Base-by-base conservation (phyloP, 331 rosid genomes). In the Acacia concinna region DNA sequence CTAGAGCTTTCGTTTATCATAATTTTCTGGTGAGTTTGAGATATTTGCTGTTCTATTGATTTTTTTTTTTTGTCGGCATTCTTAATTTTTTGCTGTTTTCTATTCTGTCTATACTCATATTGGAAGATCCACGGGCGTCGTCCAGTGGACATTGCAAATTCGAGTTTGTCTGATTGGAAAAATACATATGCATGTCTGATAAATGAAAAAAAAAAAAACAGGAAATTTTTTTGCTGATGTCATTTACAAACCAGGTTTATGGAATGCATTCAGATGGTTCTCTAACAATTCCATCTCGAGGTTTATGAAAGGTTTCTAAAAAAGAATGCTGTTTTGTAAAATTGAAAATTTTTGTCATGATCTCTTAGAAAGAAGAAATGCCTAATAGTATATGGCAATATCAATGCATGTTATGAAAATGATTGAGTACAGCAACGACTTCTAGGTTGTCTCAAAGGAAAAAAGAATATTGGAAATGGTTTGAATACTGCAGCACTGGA, bases 1-100 rank as follows among this genome's bases (percentile, higher is more conserved):
- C 99, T 47, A 83, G 98, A 85, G 96, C 96, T 20, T 89, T 91
- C 73, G 49, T 96, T 38, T 91, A 90, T 84, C 99, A 96, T 68
- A 89, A 93, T 77, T 93, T 96, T 85, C 87, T 96, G 90, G 98
- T 96, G 20, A 86, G 86, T 76, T 34, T 10, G 5, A 20, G n/a
- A 23, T n/a, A 1, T 62, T 51, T 51, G 18, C 21, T 71, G 21
- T 20, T 51, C 4, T 70, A 8, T 17, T 31, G 1, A 27, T 1
- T 70, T 28, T 71, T 1, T 70, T 28, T 71, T 44, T 71, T 30
- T 70, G 9, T 65, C 41, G 41, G 27, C 47, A 76, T 76, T 76
- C 18, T 49, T 51, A 32, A 49, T 47, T 17, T 51, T 77, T 77
- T 43, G 71, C 40, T 25, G 5, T 9, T 64, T 21, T 51, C 10